Evolutionary conservation across 805 yeast genomes (phyloP), one percentile per base, ranked within the genome.

Genomic region (Nakazawaea wyomingensis): DNA sequence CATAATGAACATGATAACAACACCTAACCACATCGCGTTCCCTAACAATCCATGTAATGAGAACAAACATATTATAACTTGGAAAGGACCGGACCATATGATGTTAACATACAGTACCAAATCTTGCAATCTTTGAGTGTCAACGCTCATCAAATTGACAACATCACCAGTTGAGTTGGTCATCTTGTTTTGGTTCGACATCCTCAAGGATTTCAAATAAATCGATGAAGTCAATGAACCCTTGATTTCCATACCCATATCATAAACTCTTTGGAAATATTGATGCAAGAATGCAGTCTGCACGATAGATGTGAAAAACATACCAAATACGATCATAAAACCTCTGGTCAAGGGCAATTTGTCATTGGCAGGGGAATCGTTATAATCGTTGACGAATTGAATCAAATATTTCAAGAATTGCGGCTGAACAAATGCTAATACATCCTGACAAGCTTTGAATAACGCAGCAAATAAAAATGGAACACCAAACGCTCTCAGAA

Each of bases 21-120:
- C 95, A 60, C 98, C 98, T 33, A 95, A 83, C 96, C 96, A 87
- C 95, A 90, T 89, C n/a, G 93, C 76, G 46, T 80, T 77, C 29
- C 96, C 96, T 45, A 90, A 62, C 35, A 90, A 64, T 4, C 76
- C 73, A 60, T 88, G 76, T 42, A 90, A 69, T 1, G 93, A 82
- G 34, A 72, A 61, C 48, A 90, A 69, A 69, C 97, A 88, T 45
- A 90, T 63, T 19, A 72, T 55, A 51, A 90, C 79, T 64, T 90
- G 96, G 64, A 89, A 84, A 1, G 97, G 97, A 38, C 96, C 96
- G 1, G 96, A 87, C 95, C 96, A 88, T 39, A 86, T 69, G 42
- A 87, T 71, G 54, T 86, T 83, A 49, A 89, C 76, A 61, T 82
- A 78, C 58, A 85, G 89, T 19, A 84, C 76, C 44, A 88, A 69